Evolutionary conservation across 805 yeast genomes (phyloP).

Genomic region (Candida tibetensis): DNA sequence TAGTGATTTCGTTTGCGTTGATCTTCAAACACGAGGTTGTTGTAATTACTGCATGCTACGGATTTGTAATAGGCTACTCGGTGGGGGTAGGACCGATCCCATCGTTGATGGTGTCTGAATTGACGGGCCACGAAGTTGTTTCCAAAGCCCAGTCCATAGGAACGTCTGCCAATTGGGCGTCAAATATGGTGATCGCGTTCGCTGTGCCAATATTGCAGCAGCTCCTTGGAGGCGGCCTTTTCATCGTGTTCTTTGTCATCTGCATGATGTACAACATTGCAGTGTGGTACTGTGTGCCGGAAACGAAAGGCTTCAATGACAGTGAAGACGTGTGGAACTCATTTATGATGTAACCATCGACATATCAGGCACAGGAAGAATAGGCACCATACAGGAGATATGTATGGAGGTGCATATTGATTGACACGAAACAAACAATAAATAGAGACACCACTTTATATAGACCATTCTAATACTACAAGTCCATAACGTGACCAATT

Average conservation of each 20-base stretch:
- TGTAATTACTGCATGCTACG: slow-evolving; percentile 28
- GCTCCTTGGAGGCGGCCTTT: slow-evolving; percentile 26
- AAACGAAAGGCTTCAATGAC: slow-evolving; percentile 26
- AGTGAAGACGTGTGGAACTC: slow-evolving; percentile 9
- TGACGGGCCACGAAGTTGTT: slow-evolving; percentile 31
- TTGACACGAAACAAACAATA: too few relatives aligned
- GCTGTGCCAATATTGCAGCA: slow-evolving; percentile 29
- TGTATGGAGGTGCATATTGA: too few relatives aligned
- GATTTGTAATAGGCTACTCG: slow-evolving; percentile 32
- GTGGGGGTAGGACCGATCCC: slow-evolving; percentile 39
- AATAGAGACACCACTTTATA: too few relatives aligned
- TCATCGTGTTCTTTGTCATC: slow-evolving; percentile 24
- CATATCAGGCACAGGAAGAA: slow-evolving; percentile 1
- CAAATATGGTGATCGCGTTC: slow-evolving; percentile 32
- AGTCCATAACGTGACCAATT: too few relatives aligned
- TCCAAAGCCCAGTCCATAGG: slow-evolving; percentile 37
- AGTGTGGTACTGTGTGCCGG: slow-evolving; percentile 28
- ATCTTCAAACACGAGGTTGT: slow-evolving; percentile 10
- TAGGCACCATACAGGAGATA: too few relatives aligned
- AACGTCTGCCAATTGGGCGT: slow-evolving; percentile 32
- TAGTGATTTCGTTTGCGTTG: slow-evolving; percentile 27
- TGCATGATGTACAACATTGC: slow-evolving; percentile 18
- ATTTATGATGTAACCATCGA: not conserved
- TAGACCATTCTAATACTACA: too few relatives aligned
- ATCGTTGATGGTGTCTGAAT: slow-evolving; percentile 36